Percentiles rank a stretch among this genome's conserved stretches.
phyloP scores from a whole-genome alignment of 2,329 filamentous ascomycete species.

The Drechslera avenae region DNA sequence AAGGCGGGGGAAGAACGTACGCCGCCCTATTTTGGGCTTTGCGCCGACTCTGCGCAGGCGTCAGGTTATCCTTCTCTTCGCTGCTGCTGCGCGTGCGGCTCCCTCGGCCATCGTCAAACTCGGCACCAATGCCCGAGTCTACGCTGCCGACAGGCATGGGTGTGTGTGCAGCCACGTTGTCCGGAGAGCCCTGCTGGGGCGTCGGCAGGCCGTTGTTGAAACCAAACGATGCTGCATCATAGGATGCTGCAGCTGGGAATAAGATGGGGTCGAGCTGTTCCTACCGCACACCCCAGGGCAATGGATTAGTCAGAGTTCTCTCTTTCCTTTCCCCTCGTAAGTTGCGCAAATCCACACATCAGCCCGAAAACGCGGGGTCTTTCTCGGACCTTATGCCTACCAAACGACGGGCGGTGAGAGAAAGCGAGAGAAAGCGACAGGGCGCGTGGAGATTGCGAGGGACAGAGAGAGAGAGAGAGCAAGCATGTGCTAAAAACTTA shows the following conservation, averaged over 20 bases:
- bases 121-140: constrained; percentile 51
- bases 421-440: not conserved
- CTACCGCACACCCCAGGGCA: constrained; percentile 25
- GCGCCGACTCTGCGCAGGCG: constrained; percentile 59
- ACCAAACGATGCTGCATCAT: constrained; percentile 34
- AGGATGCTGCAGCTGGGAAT: constrained; percentile 28
- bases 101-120: constrained; percentile 44
- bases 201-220: constrained; percentile 37
- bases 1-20: constrained; percentile 54
- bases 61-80: constrained; percentile 55
- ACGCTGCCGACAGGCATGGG: constrained; percentile 48
- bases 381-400: not conserved
- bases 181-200: constrained; percentile 41
- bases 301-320: constrained; percentile 28
- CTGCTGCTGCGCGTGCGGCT: constrained; percentile 50
- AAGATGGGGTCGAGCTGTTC: constrained; percentile 53
- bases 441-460: not conserved
- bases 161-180: constrained; percentile 32
- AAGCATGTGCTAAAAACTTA: constrained; percentile 25
- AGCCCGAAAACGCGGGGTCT: not conserved
- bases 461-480: not conserved
- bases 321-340: not conserved
- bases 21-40: constrained; percentile 76
- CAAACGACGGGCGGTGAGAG: not conserved
- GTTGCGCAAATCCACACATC: constrained; percentile 15